Percentiles rank a stretch among this genome's conserved stretches.
phyloP scores from a whole-genome alignment of 768 basidiomycete species.

The Agrocybe praecox region DNA sequence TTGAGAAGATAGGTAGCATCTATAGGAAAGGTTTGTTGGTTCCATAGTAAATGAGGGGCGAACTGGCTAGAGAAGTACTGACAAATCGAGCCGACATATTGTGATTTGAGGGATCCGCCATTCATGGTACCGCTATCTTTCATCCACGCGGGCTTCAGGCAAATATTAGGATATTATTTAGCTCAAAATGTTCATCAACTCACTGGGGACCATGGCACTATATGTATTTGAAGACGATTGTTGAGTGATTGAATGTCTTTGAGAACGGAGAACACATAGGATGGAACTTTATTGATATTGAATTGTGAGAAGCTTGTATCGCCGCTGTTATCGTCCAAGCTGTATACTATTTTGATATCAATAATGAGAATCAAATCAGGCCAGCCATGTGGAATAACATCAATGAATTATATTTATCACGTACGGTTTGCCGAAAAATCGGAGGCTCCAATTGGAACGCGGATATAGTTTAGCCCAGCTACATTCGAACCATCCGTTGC shows the following conservation, averaged over 20 bases:
- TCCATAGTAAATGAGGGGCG: too few species aligned
- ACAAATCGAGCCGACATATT: slow-evolving; percentile 50
- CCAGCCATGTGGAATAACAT: neutral
- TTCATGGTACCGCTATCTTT: slow-evolving; percentile 68
- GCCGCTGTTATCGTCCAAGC: slow-evolving; percentile 61
- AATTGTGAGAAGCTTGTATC: slow-evolving; percentile 63
- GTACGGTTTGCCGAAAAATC: slow-evolving; percentile 67
- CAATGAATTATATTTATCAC: slow-evolving; percentile 8
- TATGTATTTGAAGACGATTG: slow-evolving; percentile 30
- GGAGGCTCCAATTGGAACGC: slow-evolving; percentile 71
- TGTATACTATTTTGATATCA: slow-evolving; percentile 49
- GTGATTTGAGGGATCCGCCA: slow-evolving; percentile 59
- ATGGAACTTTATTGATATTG: slow-evolving; percentile 58
- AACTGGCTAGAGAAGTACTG: too few species aligned
- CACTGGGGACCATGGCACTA: slow-evolving; percentile 74
- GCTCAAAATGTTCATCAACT: slow-evolving; percentile 15
- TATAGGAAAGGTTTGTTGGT: too few species aligned
- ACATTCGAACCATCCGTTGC: slow-evolving; percentile 60
- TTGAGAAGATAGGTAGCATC: slow-evolving; percentile 77
- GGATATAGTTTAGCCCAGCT: slow-evolving; percentile 71
- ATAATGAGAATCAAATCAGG: too few species aligned
- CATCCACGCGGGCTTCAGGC: slow-evolving; percentile 74
- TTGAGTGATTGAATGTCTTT: slow-evolving; percentile 67
- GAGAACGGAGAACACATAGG: slow-evolving; percentile 63
- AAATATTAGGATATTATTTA: neutral